Evolutionary conservation across 495 filamentous ascomycete species (phyloP).

Genomic region (Tuber magnatum): DNA sequence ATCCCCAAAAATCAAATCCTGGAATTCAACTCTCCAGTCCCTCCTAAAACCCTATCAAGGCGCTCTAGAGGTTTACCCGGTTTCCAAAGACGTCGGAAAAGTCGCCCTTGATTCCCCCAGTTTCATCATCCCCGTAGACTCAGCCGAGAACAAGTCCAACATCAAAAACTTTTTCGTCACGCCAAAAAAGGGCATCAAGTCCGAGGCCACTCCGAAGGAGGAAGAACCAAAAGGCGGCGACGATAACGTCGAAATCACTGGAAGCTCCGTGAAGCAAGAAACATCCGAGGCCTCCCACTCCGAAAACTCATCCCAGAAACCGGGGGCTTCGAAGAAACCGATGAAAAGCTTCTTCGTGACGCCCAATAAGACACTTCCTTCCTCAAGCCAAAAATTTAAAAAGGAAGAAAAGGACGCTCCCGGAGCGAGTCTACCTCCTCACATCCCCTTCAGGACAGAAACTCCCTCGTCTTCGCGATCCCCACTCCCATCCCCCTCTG

Average conservation of each 20-base stretch:
- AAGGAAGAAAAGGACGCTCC: conserved; percentile 10
- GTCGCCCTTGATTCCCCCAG: conserved; percentile 82
- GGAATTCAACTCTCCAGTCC: conserved; percentile 70
- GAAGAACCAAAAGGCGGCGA: conserved; percentile 3
- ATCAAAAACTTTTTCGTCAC: conserved; percentile 86
- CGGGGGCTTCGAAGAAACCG: not conserved
- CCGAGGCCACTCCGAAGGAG: conserved; percentile 44
- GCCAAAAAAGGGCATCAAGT: conserved; percentile 12
- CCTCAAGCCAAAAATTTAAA: conserved; percentile 2
- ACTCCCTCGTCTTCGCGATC: not conserved
- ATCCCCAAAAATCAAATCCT: conserved; percentile 61
- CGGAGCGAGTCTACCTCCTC: not conserved
- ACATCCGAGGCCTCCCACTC: not conserved
- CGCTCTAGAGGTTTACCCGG: conserved; percentile 76
- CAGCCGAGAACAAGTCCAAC: conserved; percentile 77
- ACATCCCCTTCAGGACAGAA: not conserved
- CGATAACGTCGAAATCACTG: not conserved
- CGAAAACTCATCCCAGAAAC: conserved; percentile 2
- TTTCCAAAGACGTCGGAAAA: conserved; percentile 84
- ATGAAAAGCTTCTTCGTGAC: not conserved
- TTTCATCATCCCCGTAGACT: conserved; percentile 75
- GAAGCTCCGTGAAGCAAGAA: not conserved
- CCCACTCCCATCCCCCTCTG: not conserved
- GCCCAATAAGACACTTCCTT: not conserved
- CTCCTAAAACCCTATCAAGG: conserved; percentile 69